phyloP scores from a whole-genome alignment of 805 yeast species.

The Cyberlindnera samutprakarnensis region DNA sequence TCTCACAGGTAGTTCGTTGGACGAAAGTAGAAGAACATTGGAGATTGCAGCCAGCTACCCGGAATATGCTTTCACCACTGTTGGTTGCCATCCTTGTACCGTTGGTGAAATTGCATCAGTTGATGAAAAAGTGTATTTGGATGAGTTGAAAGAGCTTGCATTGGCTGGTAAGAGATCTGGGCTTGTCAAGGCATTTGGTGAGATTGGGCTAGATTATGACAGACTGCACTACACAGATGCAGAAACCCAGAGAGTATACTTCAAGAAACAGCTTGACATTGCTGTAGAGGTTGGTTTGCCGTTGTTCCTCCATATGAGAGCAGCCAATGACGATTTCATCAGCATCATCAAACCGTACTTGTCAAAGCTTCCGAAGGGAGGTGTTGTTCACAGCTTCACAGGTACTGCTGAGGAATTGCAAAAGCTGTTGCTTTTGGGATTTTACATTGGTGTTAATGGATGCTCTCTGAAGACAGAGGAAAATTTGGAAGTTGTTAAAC shows the following conservation, averaged over 20 bases:
- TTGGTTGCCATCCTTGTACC: constrained; percentile 94
- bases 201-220: constrained; percentile 93
- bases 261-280: constrained; percentile 65
- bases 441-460: constrained; percentile 83
- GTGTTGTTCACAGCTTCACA: constrained; percentile 95
- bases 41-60: constrained; percentile 36
- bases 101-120: constrained; percentile 48
- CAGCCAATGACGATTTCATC: constrained; percentile 74
- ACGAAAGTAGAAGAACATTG: constrained; percentile 58
- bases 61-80: constrained; percentile 51
- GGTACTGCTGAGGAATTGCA: constrained; percentile 64
- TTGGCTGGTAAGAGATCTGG: constrained; percentile 40
- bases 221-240: constrained; percentile 69
- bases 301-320: constrained; percentile 84
- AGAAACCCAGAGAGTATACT: constrained; percentile 59
- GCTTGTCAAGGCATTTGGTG: constrained; percentile 80
- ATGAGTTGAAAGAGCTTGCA: constrained; percentile 41
- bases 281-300: constrained; percentile 59
- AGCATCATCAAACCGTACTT: constrained; percentile 52
- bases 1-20: constrained; percentile 75
- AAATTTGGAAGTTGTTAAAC: constrained; percentile 55
- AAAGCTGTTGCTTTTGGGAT: constrained; percentile 46
- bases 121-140: constrained; percentile 33
- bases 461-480: constrained; percentile 81
- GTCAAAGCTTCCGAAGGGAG: constrained; percentile 28